Evolutionary conservation across 768 basidiomycete genomes (phyloP).

Genomic region (Tulasnella calospora): DNA sequence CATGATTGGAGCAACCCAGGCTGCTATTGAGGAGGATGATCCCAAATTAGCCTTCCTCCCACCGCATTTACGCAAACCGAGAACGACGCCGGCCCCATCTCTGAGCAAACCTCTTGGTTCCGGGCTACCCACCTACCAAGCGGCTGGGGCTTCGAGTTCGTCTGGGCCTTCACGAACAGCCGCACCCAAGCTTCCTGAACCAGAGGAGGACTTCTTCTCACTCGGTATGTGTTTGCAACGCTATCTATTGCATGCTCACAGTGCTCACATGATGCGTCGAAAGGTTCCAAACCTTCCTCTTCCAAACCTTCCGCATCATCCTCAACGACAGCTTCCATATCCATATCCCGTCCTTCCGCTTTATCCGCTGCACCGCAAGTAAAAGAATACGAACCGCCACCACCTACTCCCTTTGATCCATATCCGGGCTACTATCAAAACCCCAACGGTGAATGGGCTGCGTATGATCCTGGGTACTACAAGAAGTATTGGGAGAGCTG

Average conservation of each 20-base stretch:
- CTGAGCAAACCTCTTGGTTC: neutral
- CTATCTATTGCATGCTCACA: neutral
- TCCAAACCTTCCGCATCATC: slow-evolving; percentile 20
- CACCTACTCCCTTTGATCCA: slow-evolving; percentile 66
- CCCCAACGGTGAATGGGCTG: slow-evolving; percentile 74
- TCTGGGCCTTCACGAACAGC: neutral
- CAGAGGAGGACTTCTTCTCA: slow-evolving; percentile 31
- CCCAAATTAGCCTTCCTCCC: slow-evolving; percentile 15
- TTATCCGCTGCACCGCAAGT: slow-evolving; percentile 55
- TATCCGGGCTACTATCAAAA: slow-evolving; percentile 86
- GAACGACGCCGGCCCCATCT: slow-evolving; percentile 13
- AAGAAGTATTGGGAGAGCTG: slow-evolving; percentile 63
- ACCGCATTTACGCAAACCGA: slow-evolving; percentile 11
- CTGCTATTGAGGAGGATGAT: neutral
- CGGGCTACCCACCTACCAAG: neutral
- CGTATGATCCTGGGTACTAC: slow-evolving; percentile 67
- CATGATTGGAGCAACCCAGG: neutral
- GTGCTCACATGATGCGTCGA: neutral
- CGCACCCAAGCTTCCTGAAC: slow-evolving; percentile 13
- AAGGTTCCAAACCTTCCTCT: slow-evolving; percentile 2
- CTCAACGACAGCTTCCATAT: neutral
- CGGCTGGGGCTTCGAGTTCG: neutral
- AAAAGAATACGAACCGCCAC: slow-evolving; percentile 63
- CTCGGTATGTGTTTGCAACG: slow-evolving; percentile 29
- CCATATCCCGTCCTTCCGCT: neutral